These are phyloP conservation scores for Beauveria sp. DNA, from an alignment of 2,329 filamentous ascomycete species.

Conservation along the genomic window DNA sequence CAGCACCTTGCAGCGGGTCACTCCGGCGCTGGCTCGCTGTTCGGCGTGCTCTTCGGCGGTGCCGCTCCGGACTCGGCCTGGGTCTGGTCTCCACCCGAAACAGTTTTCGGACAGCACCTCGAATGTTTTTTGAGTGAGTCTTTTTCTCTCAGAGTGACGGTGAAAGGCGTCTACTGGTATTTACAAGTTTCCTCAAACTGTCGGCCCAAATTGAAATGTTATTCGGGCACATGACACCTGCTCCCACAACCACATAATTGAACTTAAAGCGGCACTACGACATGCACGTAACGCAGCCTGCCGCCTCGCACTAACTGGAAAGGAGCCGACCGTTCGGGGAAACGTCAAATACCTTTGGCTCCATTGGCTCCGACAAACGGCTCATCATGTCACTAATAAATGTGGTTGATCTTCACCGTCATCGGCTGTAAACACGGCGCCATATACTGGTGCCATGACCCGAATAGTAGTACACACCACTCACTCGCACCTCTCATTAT, in stretches of 20 bases:
- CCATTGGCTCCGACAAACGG: slow-evolving; percentile 11
- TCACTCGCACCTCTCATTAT: too few relatives aligned
- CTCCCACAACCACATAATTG: too few relatives aligned
- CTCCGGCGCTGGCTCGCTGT: slow-evolving; percentile 2
- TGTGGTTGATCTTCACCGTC: not conserved
- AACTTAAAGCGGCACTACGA: not conserved
- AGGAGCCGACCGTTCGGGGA: slow-evolving; percentile 5
- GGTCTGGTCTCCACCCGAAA: not conserved
- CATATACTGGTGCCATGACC: too few relatives aligned
- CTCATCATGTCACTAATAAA: too few relatives aligned
- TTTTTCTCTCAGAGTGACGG: too few relatives aligned
- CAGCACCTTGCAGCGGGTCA: not conserved
- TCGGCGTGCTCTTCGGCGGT: not conserved
- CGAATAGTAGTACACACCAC: too few relatives aligned
- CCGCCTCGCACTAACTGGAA: not conserved
- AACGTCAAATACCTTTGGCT: slow-evolving; percentile 9
- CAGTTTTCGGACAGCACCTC: not conserved
- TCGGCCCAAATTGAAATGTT: too few relatives aligned
- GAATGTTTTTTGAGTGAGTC: too few relatives aligned
- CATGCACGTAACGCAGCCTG: not conserved
- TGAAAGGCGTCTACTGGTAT: too few relatives aligned
- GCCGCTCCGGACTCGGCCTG: slow-evolving; percentile 2
- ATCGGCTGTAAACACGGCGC: not conserved
- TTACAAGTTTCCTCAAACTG: not conserved
- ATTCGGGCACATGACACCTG: too few relatives aligned